Conservation (phyloP, 768 basidiomycete genomes). For the Auricularia heimuer region DNA sequence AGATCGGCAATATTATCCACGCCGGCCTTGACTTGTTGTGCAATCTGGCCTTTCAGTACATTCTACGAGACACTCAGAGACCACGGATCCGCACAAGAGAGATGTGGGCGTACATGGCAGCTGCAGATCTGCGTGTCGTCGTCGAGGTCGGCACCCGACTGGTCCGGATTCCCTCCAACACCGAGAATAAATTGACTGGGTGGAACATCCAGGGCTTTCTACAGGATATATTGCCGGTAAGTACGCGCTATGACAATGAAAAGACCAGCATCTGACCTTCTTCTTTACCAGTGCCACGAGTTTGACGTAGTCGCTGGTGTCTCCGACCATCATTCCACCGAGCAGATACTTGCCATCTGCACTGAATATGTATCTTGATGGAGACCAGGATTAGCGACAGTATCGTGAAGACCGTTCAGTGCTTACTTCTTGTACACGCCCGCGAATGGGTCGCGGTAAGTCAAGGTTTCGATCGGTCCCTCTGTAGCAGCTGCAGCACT, state of each 20-base stretch:
- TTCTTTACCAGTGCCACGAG: conserved; percentile 63
- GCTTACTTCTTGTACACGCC: conserved; percentile 56
- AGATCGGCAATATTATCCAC: conserved; percentile 39
- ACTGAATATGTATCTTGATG: conserved; percentile 49
- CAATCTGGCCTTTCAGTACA: conserved; percentile 50
- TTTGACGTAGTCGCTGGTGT: conserved; percentile 57
- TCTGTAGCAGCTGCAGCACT: conserved; percentile 19
- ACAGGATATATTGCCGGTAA: background rate
- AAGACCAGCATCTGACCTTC: conserved; percentile 30
- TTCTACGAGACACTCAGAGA: conserved; percentile 28
- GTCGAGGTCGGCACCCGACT: conserved; percentile 56
- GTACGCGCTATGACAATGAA: background rate
- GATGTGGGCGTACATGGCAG: conserved; percentile 38
- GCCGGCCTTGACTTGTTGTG: conserved; percentile 40
- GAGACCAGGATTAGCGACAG: background rate
- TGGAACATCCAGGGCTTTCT: conserved; percentile 57
- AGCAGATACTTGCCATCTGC: conserved; percentile 61
- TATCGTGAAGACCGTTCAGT: background rate
- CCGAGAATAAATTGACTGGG: conserved; percentile 63
- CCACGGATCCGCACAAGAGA: background rate
- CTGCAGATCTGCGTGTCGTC: conserved; percentile 65
- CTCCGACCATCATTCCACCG: conserved; percentile 77
- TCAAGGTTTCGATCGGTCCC: conserved; percentile 45
- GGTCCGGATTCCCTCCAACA: conserved; percentile 36
- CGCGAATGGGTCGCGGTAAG: conserved; percentile 65